phyloP scores from a whole-genome alignment of 768 basidiomycete genomes.

The Podaxis rugospora region DNA sequence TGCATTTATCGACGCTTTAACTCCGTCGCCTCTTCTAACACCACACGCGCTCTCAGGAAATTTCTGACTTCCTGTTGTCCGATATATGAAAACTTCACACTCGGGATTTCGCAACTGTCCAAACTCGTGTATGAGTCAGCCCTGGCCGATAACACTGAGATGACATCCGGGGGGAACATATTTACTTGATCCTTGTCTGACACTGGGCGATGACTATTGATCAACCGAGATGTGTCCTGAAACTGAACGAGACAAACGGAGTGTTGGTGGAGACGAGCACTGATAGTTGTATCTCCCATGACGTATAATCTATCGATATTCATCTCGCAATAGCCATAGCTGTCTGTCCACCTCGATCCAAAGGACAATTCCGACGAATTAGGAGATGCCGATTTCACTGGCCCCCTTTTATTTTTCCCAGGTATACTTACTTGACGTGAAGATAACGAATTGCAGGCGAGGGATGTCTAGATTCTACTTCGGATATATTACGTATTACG shows the following conservation, averaged over 20 bases:
- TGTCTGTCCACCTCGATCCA: not conserved
- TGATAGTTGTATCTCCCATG: not conserved
- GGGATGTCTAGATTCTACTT: not conserved
- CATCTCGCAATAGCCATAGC: not conserved
- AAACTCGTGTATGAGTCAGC: not conserved
- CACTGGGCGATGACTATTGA: not conserved
- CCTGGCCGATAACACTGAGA: not conserved
- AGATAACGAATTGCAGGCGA: not conserved
- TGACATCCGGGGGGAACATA: not conserved
- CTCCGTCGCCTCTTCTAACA: conserved; percentile 23
- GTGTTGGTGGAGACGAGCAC: not conserved
- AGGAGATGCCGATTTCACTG: not conserved
- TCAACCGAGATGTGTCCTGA: not conserved
- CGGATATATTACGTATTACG: not conserved
- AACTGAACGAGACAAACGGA: not conserved
- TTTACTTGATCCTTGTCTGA: not conserved
- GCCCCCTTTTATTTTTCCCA: not conserved
- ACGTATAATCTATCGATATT: not conserved
- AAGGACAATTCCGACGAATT: not conserved
- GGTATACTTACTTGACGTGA: not conserved
- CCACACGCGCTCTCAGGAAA: conserved; percentile 10
- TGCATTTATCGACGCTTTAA: conserved; percentile 19
- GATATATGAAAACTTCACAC: not conserved
- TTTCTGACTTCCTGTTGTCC: not conserved
- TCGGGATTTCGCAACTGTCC: not conserved